Conservation (phyloP, 768 basidiomycete species). For the Suillus lakei region DNA sequence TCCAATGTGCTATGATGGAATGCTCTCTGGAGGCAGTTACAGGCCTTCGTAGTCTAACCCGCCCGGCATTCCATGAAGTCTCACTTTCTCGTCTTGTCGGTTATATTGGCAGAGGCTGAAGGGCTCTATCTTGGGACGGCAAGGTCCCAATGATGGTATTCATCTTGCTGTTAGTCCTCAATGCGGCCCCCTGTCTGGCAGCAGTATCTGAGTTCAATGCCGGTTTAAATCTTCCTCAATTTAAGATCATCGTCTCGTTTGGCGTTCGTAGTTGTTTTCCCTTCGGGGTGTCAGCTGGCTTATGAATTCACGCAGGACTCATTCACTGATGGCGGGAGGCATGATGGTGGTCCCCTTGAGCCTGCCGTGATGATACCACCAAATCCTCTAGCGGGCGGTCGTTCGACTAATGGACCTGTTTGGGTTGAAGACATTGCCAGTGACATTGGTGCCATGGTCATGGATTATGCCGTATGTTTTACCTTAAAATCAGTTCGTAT, state of each 20-base stretch:
- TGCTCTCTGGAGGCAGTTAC: background rate
- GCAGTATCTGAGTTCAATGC: constrained; percentile 52
- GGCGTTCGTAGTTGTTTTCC: constrained; percentile 39
- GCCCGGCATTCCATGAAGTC: background rate
- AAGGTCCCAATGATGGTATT: constrained; percentile 28
- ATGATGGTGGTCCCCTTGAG: constrained; percentile 48
- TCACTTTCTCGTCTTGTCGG: background rate
- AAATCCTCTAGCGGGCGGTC: constrained; percentile 51
- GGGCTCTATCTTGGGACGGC: background rate
- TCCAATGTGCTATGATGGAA: background rate
- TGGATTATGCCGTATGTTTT: constrained; percentile 53
- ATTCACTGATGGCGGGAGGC: constrained; percentile 53
- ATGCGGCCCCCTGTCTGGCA: constrained; percentile 48
- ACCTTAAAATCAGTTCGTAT: background rate
- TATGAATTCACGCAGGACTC: constrained; percentile 41
- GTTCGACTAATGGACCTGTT: constrained; percentile 53
- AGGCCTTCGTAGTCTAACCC: background rate
- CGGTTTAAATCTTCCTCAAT: constrained; percentile 41
- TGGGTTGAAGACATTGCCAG: constrained; percentile 55
- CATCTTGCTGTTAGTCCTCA: constrained; percentile 51
- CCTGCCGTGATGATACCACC: constrained; percentile 49
- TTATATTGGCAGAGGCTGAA: background rate
- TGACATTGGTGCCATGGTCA: constrained; percentile 43
- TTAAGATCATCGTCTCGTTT: constrained; percentile 57
- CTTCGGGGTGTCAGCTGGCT: background rate